Evolutionary conservation across 1,139 yeast genomes (phyloP), one percentile per base, ranked within the genome.

Genomic region (Scheffersomyces illinoinensis): DNA sequence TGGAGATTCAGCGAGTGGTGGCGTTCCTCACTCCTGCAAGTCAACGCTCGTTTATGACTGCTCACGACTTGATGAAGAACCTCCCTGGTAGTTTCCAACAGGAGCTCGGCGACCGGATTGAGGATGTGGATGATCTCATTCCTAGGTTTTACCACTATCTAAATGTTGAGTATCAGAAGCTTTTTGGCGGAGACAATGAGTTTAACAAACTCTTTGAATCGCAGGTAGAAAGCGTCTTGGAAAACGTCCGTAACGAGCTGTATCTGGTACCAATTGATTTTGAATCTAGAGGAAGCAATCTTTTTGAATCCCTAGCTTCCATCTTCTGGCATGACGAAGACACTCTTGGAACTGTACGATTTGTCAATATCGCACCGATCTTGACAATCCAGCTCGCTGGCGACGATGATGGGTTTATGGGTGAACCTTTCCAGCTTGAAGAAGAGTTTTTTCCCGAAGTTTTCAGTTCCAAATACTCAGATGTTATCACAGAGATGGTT

Each of bases 241-340:
- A 73, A 52, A 72, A 71, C 3, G 66, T 68, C 23, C 61, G 56
- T 43, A 77, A 72, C 56, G 74, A 71, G 20, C 59, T 79, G 33
- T 65, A 68, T 8, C 67, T 73, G 5, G 66, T 80, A 50, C 78
- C 77, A 39, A 69, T 80, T 14, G 83, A 80, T 43, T 53, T 64
- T n/a, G 83, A 77, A 18, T 56, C 67, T 7, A 64, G 80, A 47
- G 65, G 66, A n/a, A 21, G 64, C 2, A 68, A 67, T 21, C 63
- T 80, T 20, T 73, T 75, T 57, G 75, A 72, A 52, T 67, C 79
- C 0, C 69, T 81, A 55, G 73, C 75, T 62, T 72, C 68, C 51
- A 66, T 80, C 59, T 77, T 81, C 57, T 79, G 84, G 84, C 64
- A 58, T 43, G 76, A 74, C 52, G 69, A 70, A 47, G 74, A 72